Base-by-base conservation (phyloP, 2,329 filamentous ascomycete species). In the Penicillium capsulatum region DNA sequence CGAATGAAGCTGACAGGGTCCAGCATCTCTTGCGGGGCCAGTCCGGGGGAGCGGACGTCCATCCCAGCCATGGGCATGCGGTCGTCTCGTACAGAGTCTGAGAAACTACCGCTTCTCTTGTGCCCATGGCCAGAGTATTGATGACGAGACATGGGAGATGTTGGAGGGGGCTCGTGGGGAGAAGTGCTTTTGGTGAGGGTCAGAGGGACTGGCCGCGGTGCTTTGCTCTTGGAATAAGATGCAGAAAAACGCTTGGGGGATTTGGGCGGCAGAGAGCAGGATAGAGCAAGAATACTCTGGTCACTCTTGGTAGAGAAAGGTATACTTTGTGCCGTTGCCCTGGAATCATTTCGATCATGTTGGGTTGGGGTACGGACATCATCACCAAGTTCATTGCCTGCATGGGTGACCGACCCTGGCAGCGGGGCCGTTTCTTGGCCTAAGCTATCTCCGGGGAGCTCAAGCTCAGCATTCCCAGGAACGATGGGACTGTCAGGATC, bases 61-160 rank as follows among this genome's bases (percentile, higher is more conserved):
- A 71, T 63, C 20, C 69, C 64, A 3, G 73, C 72, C 7, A 77
- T 55, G 2, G 75, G 75, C 8, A 73, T 65, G 38, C 78, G 66
- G 69, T 82, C 64, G 57, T 92, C 86, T 51, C 88, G 74, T 36
- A 91, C 64, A 1, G 90, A 91, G 65, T 96, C 87, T 0, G 85
- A 86, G 54, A 92, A 83, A 60, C 90, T 96, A 34, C 83, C 88
- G 58, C 86, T 94, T 15, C 89, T 81, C 63, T 88, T 90, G 65
- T 95, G 89, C 2, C 70, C 63, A 47, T 77, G 74, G 7, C 67
- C 64, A 28, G 71, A 61, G 9, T 68, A 67, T 14, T 79, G 74
- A 11, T 79, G 75, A 8, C 62, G 63, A 38, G 59, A 54, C 34
- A 56, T 58, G 4, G 63, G 58, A 9, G 64, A 57, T 15, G 49